Base-by-base conservation (phyloP, 352 stramenopile species). In the Globisporangium radiosum region DNA sequence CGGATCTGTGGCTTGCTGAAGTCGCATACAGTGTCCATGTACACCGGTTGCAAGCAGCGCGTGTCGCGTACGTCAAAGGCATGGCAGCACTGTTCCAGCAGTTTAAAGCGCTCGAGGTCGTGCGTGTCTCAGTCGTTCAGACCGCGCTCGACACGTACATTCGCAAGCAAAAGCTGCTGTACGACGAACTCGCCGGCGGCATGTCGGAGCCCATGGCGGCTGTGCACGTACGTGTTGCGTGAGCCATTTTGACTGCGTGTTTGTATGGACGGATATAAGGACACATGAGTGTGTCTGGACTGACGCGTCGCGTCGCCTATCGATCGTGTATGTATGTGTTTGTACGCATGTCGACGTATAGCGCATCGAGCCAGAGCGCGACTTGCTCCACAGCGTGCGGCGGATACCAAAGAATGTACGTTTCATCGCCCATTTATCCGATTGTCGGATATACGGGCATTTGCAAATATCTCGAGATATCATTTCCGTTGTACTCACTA, bases 331-430 rank as follows among this genome's bases (percentile, higher is more conserved):
- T 62, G 36, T 19, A 25, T 25, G 25, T 25, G 25, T 25, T 25
- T 1, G 25, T 25, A 25, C 25, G 25, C 25, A 25, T 25, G 25
- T 25, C 25, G 25, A 25, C 25, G 25, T 25, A 25, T 13, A 94
- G 84, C 79, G 76, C 63, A 88, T 94, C 54, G 71, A 94, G 15
- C 77, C 81, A 7, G 81, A 90, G 49, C 76, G 82, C 45, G 84
- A 94, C 68, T 64, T 92, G n/a, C 39, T 92, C 45, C 74, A 80
- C 55, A 90, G 80, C 47, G 76, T 92, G 39, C 76, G 81, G 50
- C 76, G 80, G 72, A 90, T 94, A 80, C 84, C 84, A 7, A 90
- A 88, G 62, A 94, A 90, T 63, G 84, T 89, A 76, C 60, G 75
- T 52, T 17, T 52, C 13, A 60, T 17, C 39, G 52, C 15, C 61